Base-by-base conservation (phyloP, 352 stramenopile genomes). In the Phytophthora tubulina region DNA sequence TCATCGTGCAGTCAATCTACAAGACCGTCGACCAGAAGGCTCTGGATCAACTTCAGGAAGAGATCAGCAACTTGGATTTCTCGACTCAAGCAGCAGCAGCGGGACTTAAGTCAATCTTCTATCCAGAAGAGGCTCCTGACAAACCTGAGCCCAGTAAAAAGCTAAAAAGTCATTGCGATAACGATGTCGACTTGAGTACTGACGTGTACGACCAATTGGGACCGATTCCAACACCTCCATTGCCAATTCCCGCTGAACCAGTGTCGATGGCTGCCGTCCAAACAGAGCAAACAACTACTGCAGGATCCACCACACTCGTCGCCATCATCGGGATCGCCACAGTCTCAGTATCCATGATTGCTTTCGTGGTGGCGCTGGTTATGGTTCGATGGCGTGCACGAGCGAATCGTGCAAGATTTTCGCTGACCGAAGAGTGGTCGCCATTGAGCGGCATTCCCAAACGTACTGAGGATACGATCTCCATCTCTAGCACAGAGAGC, bases 1-100 rank as follows among this genome's bases (percentile, higher is more conserved):
- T 75, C 71, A 71, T 79, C 21, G 79, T 86, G 39, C 57, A 79
- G 74, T 84, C 79, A 33, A 75, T 84, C 36, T 80, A 79, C 70
- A 84, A 78, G 55, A 61, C 57, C 8, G 56, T 81, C 32, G 60
- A 68, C n/a, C 76, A 86, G 45, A 84, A 86, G 39, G n/a, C 76
- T 13, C 49, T 79, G 30, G 66, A 63, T 21, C 64, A 77, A 30
- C 62, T 80, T 33, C 46, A 45, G 21, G 32, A 31, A 30, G 53
- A 65, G 21, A 31, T 52, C n/a, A 70, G 64, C 50, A 84, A 85
- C 44, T 48, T 85, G 17, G 68, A 85, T 41, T 71, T 70, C 35
- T 27, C 21, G 21, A 27, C 21, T 27, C 21, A 27, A 27, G 21
- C 21, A 27, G 21, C 21, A 27, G 44, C 33, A 41, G 14, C 45